phyloP scores from a whole-genome alignment of 345 rosid genomes.

The Populus euphratica region DNA sequence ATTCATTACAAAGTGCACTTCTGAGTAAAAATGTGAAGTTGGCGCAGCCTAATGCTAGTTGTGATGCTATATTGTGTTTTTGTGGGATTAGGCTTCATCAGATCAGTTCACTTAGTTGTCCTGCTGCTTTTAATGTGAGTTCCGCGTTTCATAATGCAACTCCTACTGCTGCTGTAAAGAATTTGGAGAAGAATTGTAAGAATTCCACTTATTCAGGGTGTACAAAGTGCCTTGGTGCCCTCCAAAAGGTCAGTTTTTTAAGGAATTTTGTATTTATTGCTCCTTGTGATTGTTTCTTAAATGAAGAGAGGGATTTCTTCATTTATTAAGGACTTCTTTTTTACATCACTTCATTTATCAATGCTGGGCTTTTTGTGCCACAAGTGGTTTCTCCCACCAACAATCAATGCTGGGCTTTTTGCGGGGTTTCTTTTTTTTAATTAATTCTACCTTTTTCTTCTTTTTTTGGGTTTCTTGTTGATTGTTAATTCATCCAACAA shows the following conservation, averaged over 20 bases:
- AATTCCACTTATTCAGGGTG: constrained; percentile 92
- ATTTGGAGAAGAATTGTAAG: constrained; percentile 79
- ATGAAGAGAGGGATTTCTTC: neutral
- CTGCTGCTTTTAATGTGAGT: constrained; percentile 84
- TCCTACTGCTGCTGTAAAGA: constrained; percentile 82
- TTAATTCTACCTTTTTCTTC: neutral
- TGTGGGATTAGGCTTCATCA: constrained; percentile 96
- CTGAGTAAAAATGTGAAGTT: constrained; percentile 69
- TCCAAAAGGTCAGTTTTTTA: constrained; percentile 64
- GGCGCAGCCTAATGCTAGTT: constrained; percentile 78
- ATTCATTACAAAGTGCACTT: constrained; percentile 77
- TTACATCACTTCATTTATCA: neutral
- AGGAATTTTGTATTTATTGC: constrained; percentile 16
- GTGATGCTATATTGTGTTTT: constrained; percentile 84
- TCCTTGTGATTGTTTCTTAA: neutral
- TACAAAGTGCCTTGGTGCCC: constrained; percentile 90
- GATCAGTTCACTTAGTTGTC: constrained; percentile 89
- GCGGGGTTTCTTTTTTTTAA: neutral
- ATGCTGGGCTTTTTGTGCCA: neutral
- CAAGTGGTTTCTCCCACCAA: too few relatives aligned
- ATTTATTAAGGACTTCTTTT: neutral
- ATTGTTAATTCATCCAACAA: neutral
- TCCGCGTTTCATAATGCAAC: constrained; percentile 65
- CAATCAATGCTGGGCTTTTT: too few relatives aligned
- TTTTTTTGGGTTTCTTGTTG: neutral